Evolutionary conservation across 2,329 filamentous ascomycete genomes (phyloP), one percentile per base, ranked within the genome.

Genomic region (Graphilbum fragrans): DNA sequence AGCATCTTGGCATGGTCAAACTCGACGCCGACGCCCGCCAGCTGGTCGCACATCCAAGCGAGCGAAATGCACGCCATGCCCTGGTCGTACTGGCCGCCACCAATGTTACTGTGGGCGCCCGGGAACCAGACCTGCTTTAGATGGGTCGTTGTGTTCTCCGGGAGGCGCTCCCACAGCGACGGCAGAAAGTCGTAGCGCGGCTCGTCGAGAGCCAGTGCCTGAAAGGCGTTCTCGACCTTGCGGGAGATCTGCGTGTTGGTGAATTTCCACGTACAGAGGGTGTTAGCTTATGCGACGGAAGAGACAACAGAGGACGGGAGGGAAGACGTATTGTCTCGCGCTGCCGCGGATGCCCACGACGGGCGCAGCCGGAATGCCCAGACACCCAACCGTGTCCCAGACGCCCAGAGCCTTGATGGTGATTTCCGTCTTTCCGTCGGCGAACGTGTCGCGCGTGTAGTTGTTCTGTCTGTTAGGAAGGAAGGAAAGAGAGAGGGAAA

Each of bases 91-190:
- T 72, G 77, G 2, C 76, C 76, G 20, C 76, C 76, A 19, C 76
- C 76, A 33, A 78, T 70, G 47, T 79, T 74, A 9, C 69, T 71
- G 52, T 82, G 78, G 40, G 66, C 68, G 11, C 77, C 77, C 0
- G 76, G 71, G 52, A 82, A 82, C 70, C 71, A 74, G 14, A 58
- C 55, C 48, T 60, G 58, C 45, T 53, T 54, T 6, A 60, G 50
- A 20, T 53, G 47, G 1, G 57, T 58, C 34, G 37, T 43, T 20
- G 31, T 42, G 46, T 53, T 56, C 8, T 47, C 50, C 3, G 52
- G 49, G 10, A 54, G 37, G 3, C 54, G 53, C 43, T 63, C 58
- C 64, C 64, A 67, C n/a, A 68, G 44, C 1, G 65, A 58, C 5
- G 65, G 64, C 1, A 52, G 43, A 46, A 66, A 68, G 16, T 53